Conservation (phyloP, 208 protist genomes). For the Trypanosoma cruzi region DNA sequence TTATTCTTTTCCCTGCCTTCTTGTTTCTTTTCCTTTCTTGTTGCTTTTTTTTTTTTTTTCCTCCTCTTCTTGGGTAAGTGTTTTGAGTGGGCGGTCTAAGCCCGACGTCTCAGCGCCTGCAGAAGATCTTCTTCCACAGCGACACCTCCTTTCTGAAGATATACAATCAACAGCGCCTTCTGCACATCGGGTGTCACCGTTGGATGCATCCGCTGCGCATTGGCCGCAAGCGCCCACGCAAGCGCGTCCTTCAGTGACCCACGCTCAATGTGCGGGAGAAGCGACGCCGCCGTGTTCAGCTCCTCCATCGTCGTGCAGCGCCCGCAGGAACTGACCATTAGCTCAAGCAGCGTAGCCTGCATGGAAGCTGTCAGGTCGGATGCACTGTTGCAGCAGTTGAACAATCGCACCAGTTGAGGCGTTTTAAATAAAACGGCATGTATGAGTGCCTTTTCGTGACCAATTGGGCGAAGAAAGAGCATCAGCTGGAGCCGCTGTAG, state of each 20-base stretch:
- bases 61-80: background rate
- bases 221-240: conserved; percentile 21
- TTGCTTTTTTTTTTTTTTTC: background rate
- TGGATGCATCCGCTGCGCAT: conserved; percentile 26
- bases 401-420: conserved; percentile 26
- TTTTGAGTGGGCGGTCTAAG: background rate
- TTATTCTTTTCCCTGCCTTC: background rate
- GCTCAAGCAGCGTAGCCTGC: conserved; percentile 40
- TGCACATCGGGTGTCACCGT: conserved; percentile 29
- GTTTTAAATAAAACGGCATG: conserved; percentile 27
- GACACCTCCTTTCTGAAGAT: conserved; percentile 65
- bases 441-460: conserved; percentile 36
- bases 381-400: conserved; percentile 11
- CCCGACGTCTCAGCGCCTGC: conserved; percentile 30
- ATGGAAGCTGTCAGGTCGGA: conserved; percentile 31
- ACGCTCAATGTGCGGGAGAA: conserved; percentile 37
- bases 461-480: conserved; percentile 66
- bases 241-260: conserved; percentile 30
- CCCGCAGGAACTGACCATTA: conserved; percentile 28
- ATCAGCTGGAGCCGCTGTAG: conserved; percentile 62
- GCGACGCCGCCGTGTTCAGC: conserved; percentile 47
- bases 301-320: conserved; percentile 27
- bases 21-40: conserved; percentile 1
- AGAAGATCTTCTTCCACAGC: conserved; percentile 40
- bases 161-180: conserved; percentile 72